Evolutionary conservation across 2,329 filamentous ascomycete genomes (phyloP), one percentile per base, ranked within the genome.

Genomic region (Penicillium crustosum): DNA sequence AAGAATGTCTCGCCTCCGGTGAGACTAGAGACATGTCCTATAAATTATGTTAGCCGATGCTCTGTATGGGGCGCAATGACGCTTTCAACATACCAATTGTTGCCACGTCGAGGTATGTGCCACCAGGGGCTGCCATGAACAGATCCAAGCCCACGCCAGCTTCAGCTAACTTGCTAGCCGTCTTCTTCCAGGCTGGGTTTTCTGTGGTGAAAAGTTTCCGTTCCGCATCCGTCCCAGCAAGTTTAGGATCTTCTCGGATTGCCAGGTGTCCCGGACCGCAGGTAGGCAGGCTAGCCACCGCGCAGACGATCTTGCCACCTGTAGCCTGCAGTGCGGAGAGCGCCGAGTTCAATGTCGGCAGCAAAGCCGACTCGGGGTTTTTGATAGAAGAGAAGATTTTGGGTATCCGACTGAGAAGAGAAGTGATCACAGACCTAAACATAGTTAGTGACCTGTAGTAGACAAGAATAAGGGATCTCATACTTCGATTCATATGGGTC

Each of bases 1-100:
- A 96, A 97, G 77, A 93, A 99, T 0, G 89, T 90, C 74, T 99
- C 94, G 62, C 94, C 94, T 57, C 94, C 94, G n/a, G 91, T 96
- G 31, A 89, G 87, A 42, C 91, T 87, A 33, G 94, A 86, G 23
- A 96, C 85, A 74, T 96, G 89, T 42, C 93, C 90, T 87, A 51
- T 15, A 29, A 23, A 39, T 15, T 6, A 42, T 25, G 41, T 67
- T 60, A 68, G 58, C 36, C 19, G 17, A 12, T 31, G 12, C 19
- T 13, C 29, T 41, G 45, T 49, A 33, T 10, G 13, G 33, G 60
- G 42, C 33, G 5, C 19, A 52, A 53, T 31, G 27, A 38, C 33
- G 15, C 10, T 29, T 50, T 42, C 61, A 19, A 78, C 83, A 73
- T 77, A 89, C 89, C 91, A 66, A 97, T 89, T 3, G 93, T 96